Evolutionary conservation across 331 rosid species (phyloP), one percentile per base, ranked within the genome.

Genomic region (Spiraea crenata): DNA sequence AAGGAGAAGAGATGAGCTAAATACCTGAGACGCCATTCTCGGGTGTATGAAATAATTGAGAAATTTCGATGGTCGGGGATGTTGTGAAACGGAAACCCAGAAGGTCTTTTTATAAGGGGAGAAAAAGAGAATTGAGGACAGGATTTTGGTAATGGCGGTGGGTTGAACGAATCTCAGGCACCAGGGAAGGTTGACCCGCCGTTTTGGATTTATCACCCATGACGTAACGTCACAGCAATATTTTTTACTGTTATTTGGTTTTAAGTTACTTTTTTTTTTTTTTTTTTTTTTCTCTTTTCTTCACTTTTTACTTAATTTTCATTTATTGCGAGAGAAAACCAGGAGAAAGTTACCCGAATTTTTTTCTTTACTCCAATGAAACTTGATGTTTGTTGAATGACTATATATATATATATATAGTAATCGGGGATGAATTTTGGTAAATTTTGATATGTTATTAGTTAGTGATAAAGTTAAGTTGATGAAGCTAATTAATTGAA

Each of bases 1-100:
- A 2, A 39, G 38, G 56, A 10, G 3, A 74, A 35, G 19, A 61
- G 65, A 3, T 1, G 54, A 44, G 7, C 50, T 11, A 7, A 13
- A 31, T 19, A 75, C 79, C 79, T 75, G 63, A 67, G 74, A 58
- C 1, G 74, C 74, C 79, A 75, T 75, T 16, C 67, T 39, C 20
- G 52, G 15, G 7, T 73, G 6, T 14, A 37, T 14, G 61, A 14
- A 37, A 14, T 9, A 61, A 61, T n/a, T 4, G 35, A 39, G 48
- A 61, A 40, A 61, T 39, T n/a, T 57, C 15, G n/a, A 6, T 16
- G 39, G 66, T 0, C 8, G 66, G 14, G 8, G 66, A 16, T 11
- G 31, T 9, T 39, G 4, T 39, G 48, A 46, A 38, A 39, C 14
- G 38, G 65, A 42, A 59, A 7, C 44, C 64, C 45, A 59, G 7